Percentiles rank a stretch among this genome's conserved stretches.
Conservation (phyloP, 257 asterid species). For the Solanum tarapatanum region DNA sequence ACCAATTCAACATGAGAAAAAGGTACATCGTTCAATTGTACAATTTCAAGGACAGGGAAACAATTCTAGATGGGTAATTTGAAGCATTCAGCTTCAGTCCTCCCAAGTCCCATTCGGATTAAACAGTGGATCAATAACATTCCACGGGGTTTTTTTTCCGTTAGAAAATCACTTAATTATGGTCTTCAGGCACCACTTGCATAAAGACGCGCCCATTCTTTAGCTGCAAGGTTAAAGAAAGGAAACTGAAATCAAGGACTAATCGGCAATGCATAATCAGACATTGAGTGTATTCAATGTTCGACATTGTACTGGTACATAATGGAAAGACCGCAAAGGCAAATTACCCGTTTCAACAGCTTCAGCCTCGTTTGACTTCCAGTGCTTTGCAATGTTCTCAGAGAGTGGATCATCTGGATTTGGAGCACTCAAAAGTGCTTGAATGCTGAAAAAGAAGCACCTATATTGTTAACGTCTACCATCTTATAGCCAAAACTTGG, state of each 20-base stretch:
- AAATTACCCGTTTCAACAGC: constrained; percentile 61
- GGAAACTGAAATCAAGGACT: not conserved
- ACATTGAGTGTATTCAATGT: not conserved
- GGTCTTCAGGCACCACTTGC: constrained; percentile 23
- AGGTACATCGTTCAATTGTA: constrained; percentile 21
- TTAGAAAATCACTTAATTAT: not conserved
- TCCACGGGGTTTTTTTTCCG: not conserved
- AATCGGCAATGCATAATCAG: not conserved
- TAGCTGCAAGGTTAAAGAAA: constrained; percentile 12
- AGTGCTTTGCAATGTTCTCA: constrained; percentile 59
- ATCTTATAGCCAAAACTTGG: not conserved
- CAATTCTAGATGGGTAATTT: not conserved
- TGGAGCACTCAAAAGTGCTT: constrained; percentile 64
- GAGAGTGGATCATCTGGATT: constrained; percentile 65
- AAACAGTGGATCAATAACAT: not conserved
- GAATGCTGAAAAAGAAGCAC: constrained; percentile 25
- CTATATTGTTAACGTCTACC: not conserved
- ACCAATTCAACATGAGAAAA: not conserved
- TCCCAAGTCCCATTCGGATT: not conserved
- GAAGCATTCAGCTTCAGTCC: not conserved
- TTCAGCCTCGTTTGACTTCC: constrained; percentile 53
- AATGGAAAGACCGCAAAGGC: not conserved
- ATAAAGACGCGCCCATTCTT: constrained; percentile 26
- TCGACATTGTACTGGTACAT: not conserved
- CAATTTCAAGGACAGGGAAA: constrained; percentile 19